Percentiles rank a stretch among this genome's conserved stretches.
Evolutionary conservation across 495 filamentous ascomycete genomes (phyloP).

Genomic region (Tuber melanosporum): DNA sequence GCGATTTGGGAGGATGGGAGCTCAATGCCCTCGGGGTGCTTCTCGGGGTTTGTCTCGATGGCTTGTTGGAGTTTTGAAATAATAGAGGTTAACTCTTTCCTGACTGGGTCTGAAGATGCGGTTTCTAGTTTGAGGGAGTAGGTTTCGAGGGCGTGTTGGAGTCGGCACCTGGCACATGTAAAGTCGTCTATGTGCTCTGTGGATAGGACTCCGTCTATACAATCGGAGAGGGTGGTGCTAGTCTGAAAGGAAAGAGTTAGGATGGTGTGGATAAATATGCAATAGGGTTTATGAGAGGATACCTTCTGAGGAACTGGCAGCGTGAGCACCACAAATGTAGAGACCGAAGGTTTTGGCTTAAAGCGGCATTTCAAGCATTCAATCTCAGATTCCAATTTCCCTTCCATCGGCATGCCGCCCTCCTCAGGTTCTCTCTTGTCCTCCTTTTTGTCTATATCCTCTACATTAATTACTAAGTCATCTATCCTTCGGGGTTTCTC

Average conservation of each 20-base stretch:
- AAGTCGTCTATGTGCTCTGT: slow-evolving; percentile 95
- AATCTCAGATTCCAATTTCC: slow-evolving; percentile 76
- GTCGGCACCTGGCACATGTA: slow-evolving; percentile 82
- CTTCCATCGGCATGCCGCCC: slow-evolving; percentile 42
- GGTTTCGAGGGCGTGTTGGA: slow-evolving; percentile 64
- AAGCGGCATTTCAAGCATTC: slow-evolving; percentile 86
- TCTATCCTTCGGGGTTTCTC: slow-evolving; percentile 15
- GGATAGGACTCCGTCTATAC: slow-evolving; percentile 90
- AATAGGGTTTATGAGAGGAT: slow-evolving; percentile 47
- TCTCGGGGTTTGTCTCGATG: slow-evolving; percentile 71
- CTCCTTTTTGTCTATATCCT: slow-evolving; percentile 17
- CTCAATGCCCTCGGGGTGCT: slow-evolving; percentile 59
- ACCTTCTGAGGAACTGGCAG: slow-evolving; percentile 75
- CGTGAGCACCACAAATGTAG: slow-evolving; percentile 85
- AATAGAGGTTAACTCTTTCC: slow-evolving; percentile 51
- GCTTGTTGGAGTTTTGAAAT: slow-evolving; percentile 55
- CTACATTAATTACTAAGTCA: slow-evolving; percentile 19
- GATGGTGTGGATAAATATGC: slow-evolving; percentile 34
- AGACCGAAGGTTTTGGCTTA: slow-evolving; percentile 72
- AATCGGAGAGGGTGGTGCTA: slow-evolving; percentile 60
- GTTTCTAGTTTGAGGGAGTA: slow-evolving; percentile 34
- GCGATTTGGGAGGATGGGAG: slow-evolving; percentile 67
- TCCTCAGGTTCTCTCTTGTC: slow-evolving; percentile 24
- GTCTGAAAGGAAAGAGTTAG: slow-evolving; percentile 41
- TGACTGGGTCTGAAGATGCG: slow-evolving; percentile 44